phyloP scores from a whole-genome alignment of 2,329 filamentous ascomycete species.

The Arachnomyces sp. region DNA sequence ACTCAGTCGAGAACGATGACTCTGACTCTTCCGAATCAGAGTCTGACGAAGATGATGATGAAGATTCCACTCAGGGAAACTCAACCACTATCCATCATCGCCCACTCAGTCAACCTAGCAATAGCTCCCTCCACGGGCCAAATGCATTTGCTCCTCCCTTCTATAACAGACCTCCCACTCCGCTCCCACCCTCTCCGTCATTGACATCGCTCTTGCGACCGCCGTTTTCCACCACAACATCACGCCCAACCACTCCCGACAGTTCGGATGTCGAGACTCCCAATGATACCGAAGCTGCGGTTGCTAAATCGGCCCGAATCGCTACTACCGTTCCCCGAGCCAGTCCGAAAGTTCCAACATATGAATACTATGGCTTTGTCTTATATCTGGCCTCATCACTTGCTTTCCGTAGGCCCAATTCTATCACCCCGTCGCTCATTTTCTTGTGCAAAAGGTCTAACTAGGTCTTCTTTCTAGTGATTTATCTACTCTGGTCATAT shows the following conservation, averaged over 20 bases:
- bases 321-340: conserved; percentile 68
- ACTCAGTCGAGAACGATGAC: conserved; percentile 33
- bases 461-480: conserved; percentile 28
- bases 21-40: conserved; percentile 22
- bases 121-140: conserved; percentile 33
- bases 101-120: conserved; percentile 29
- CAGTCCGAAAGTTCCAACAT: conserved; percentile 91
- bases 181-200: conserved; percentile 84
- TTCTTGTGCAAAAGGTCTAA: not conserved
- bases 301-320: conserved; percentile 53
- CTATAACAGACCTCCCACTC: conserved; percentile 94
- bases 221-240: conserved; percentile 58
- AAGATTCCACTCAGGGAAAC: conserved; percentile 7
- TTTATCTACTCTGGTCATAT: conserved; percentile 75
- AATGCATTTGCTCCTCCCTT: conserved; percentile 70
- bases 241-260: conserved; percentile 87
- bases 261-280: conserved; percentile 74
- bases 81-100: conserved; percentile 26
- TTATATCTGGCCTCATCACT: conserved; percentile 84
- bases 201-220: conserved; percentile 82
- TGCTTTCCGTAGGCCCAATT: conserved; percentile 58
- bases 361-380: conserved; percentile 98
- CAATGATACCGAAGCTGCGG: conserved; percentile 52
- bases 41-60: conserved; percentile 13
- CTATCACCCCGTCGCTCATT: not conserved